Evolutionary conservation across 257 asterid genomes (phyloP).

Genomic region (Ophiorrhiza pumila): DNA sequence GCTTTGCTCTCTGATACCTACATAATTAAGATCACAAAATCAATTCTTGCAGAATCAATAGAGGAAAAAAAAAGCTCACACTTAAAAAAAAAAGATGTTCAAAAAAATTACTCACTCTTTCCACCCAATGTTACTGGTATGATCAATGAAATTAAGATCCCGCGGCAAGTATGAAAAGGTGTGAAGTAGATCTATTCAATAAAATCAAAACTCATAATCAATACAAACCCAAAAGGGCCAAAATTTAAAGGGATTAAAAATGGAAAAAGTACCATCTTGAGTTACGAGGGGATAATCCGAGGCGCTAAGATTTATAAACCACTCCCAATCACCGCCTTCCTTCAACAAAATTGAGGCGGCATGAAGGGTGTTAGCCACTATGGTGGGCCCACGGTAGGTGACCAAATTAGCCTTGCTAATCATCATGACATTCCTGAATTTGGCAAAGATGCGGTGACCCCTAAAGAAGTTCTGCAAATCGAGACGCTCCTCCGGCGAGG

Average conservation of each 20-base stretch:
- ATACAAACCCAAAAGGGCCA: conserved; percentile 2
- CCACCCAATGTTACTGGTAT: conserved; percentile 95
- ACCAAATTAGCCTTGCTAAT: conserved; percentile 87
- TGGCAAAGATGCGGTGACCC: conserved; percentile 32
- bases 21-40: conserved; percentile 15
- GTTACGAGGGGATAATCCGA: conserved; percentile 91
- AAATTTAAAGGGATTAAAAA: not conserved
- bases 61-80: not conserved
- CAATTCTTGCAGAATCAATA: conserved; percentile 5
- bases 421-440: conserved; percentile 76
- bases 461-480: conserved; percentile 59
- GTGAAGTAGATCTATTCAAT: conserved; percentile 77
- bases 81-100: not conserved
- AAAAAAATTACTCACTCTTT: conserved; percentile 68
- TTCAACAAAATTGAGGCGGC: conserved; percentile 85
- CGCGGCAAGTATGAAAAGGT: conserved; percentile 78
- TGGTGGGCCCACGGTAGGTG: conserved; percentile 92
- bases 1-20: conserved; percentile 94
- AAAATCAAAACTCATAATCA: conserved; percentile 17
- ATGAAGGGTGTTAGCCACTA: conserved; percentile 92
- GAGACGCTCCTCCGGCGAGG: conserved; percentile 67
- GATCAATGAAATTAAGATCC: conserved; percentile 95
- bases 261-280: conserved; percentile 65
- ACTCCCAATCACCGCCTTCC: conserved; percentile 95
- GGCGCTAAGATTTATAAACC: conserved; percentile 94